A percentile compares a stretch with the other conserved stretches of the same genome.
These are phyloP conservation scores for Bassia scoparia DNA, from an alignment of 148 eudicot genomes.

Conservation along the genomic window DNA sequence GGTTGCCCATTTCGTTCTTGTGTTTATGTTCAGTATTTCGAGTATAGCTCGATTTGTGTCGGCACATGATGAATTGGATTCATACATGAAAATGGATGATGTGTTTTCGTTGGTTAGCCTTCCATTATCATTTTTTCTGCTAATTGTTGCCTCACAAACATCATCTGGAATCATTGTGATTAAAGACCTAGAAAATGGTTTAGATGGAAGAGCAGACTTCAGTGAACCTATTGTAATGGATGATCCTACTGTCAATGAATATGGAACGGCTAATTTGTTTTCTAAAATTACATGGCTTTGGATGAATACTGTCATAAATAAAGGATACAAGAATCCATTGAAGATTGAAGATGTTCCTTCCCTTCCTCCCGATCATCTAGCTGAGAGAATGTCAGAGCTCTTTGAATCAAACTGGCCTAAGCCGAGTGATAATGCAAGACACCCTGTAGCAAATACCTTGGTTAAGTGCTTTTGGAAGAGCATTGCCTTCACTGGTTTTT, in stretches of 20 bases:
- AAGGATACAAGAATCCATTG: constrained; percentile 34
- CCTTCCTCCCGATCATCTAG: constrained; percentile 63
- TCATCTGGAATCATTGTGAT: constrained; percentile 34
- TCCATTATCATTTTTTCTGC: constrained; percentile 33
- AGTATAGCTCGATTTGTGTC: constrained; percentile 28
- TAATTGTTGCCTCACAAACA: constrained; percentile 31
- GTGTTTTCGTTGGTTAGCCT: constrained; percentile 29
- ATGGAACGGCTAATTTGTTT: constrained; percentile 32
- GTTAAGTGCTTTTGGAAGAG: constrained; percentile 80
- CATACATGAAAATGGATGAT: constrained; percentile 34
- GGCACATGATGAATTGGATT: constrained; percentile 8
- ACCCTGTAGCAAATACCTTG: constrained; percentile 67
- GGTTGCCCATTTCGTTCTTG: constrained; percentile 37
- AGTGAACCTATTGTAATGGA: not conserved
- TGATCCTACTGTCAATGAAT: constrained; percentile 32
- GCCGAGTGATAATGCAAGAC: constrained; percentile 54
- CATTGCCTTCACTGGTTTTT: constrained; percentile 53
- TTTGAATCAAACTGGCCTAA: constrained; percentile 80
- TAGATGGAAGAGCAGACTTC: constrained; percentile 12
- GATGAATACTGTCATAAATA: constrained; percentile 37
- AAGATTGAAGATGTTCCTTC: constrained; percentile 52
- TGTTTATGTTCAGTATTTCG: constrained; percentile 29
- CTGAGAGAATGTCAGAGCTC: constrained; percentile 61
- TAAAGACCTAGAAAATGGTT: constrained; percentile 13
- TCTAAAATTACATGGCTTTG: constrained; percentile 37